Base-by-base conservation (phyloP, 345 rosid genomes). In the Boechera divaricarpa region DNA sequence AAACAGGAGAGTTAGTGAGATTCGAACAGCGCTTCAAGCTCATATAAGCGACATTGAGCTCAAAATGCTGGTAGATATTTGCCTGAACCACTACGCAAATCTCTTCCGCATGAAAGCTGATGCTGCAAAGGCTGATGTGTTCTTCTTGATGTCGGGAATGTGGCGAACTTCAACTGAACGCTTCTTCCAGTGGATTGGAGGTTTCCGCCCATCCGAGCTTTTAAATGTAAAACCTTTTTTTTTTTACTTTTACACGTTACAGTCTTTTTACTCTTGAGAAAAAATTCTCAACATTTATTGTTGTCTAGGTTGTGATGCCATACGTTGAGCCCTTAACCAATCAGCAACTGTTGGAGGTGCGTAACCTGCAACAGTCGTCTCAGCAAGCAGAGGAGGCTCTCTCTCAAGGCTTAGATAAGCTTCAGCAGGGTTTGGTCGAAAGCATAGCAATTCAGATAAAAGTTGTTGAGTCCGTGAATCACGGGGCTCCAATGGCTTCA, bases 321-420 rank as follows among this genome's bases (percentile, higher is more conserved):
- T 90, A 90, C n/a, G 42, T 95, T 35, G 89, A 90, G 83, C 91
- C 91, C 11, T 81, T 92, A 79, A 87, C 97, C 0, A 95, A 95
- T 66, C 89, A 86, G 67, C 99, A 92, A 66, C 66, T 75, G 10
- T 69, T 59, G 67, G 87, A 77, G 32, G 79, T 92, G 51, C 51
- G 74, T 41, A 90, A 86, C 82, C 94, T 95, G 24, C 81, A 81
- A 33, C 97, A 85, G 48, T 95, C 90, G n/a, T 90, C 89, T 82
- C 93, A 84, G 86, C 98, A 95, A 82, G 99, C 97, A 4, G 97
- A 94, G 81, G 97, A 94, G 44, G 98, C 98, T 53, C 87, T 89
- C 45, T 84, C 91, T 18, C 88, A 86, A 83, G 94, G 91, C 62
- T 78, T 89, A 67, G 94, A 89, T 64, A 86, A 86, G 82, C 90